Evolutionary conservation across 345 rosid genomes (phyloP).

Genomic region (Carallia pectinifolia): DNA sequence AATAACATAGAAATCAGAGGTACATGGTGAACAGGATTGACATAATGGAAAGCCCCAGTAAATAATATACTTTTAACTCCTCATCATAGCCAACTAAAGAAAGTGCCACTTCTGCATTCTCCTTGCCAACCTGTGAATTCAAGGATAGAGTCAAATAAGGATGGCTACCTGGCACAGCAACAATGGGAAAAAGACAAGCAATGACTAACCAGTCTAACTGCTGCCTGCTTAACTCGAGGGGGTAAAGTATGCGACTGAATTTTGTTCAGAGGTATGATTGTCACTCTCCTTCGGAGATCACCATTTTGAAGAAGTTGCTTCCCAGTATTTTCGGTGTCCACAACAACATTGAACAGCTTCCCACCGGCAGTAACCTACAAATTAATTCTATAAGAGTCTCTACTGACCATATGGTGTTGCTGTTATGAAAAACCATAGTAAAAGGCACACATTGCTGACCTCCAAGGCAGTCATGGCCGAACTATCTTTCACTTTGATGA

Average conservation of each 20-base stretch:
- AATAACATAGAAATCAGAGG: background rate
- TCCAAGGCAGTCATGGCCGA: slow-evolving; percentile 88
- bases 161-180: background rate
- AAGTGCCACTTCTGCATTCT: slow-evolving; percentile 86
- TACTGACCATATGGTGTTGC: background rate
- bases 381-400: slow-evolving; percentile 19
- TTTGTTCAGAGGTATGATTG: slow-evolving; percentile 91
- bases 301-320: slow-evolving; percentile 94
- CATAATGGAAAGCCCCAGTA: background rate
- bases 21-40: background rate
- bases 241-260: slow-evolving; percentile 58
- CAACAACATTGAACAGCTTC: slow-evolving; percentile 82
- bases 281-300: slow-evolving; percentile 83
- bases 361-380: slow-evolving; percentile 92
- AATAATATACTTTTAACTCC: slow-evolving; percentile 61
- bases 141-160: slow-evolving; percentile 12
- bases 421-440: background rate
- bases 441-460: slow-evolving; percentile 37
- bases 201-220: slow-evolving; percentile 67
- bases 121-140: slow-evolving; percentile 76
- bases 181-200: slow-evolving; percentile 1
- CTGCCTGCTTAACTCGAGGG: slow-evolving; percentile 66
- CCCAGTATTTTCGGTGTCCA: slow-evolving; percentile 89
- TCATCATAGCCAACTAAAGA: slow-evolving; percentile 80
- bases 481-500: slow-evolving; percentile 80